Evolutionary conservation across 371 early-diverging fungal species (phyloP).

Genomic region (Syncephalastrum racemosum): DNA sequence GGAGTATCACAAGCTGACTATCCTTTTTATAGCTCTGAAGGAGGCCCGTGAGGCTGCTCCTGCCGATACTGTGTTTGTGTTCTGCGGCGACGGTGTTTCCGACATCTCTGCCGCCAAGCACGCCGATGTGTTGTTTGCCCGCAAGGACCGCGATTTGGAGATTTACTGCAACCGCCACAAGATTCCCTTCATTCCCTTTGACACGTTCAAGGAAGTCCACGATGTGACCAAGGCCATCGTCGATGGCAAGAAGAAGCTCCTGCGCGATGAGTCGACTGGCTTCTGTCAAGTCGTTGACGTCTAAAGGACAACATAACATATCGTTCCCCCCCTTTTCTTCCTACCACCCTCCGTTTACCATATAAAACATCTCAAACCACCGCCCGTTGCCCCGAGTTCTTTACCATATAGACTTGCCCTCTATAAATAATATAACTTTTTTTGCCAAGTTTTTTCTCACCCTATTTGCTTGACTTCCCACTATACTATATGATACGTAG

Average conservation of each 20-base stretch:
- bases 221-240: conserved; percentile 32
- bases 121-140: conserved; percentile 66
- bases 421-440: too few species aligned
- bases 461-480: too few species aligned
- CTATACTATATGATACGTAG: too few species aligned
- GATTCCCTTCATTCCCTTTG: conserved; percentile 54
- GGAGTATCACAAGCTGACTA: not conserved
- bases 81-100: conserved; percentile 71
- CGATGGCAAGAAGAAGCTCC: conserved; percentile 26
- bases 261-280: conserved; percentile 32
- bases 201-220: conserved; percentile 51
- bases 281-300: conserved; percentile 33
- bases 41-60: conserved; percentile 35
- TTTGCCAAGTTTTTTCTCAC: too few species aligned
- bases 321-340: too few species aligned
- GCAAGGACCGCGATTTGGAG: conserved; percentile 61
- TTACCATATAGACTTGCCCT: too few species aligned
- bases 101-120: conserved; percentile 72
- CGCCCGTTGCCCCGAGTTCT: not conserved
- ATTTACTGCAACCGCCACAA: conserved; percentile 56
- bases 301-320: conserved; percentile 8
- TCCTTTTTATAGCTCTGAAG: conserved; percentile 26
- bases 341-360: too few species aligned
- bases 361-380: not conserved
- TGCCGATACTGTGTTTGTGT: conserved; percentile 50